Conservation (phyloP, 352 stramenopile species). For the Phytophthora cactorum region DNA sequence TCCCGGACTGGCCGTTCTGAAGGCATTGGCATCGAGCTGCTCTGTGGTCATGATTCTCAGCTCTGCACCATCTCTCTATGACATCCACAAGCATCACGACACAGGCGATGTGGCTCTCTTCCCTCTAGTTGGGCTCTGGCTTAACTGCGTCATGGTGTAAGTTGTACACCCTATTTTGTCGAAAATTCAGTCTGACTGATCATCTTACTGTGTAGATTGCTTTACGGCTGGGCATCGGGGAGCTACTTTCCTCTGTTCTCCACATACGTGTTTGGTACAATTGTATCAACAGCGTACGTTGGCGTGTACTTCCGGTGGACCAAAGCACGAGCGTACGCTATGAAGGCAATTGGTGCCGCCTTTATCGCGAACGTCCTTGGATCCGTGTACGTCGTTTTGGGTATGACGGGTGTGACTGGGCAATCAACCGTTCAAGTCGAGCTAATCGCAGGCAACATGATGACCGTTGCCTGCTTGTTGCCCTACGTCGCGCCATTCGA, state of each 20-base stretch:
- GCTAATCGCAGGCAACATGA: constrained; percentile 39
- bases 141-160: constrained; percentile 44
- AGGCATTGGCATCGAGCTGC: constrained; percentile 39
- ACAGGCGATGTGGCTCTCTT: constrained; percentile 36
- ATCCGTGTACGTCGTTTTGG: constrained; percentile 28
- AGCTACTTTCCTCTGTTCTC: constrained; percentile 43
- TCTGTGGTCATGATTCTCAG: constrained; percentile 47
- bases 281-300: constrained; percentile 33
- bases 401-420: constrained; percentile 23
- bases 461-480: constrained; percentile 34
- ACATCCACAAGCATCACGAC: constrained; percentile 36
- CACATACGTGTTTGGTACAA: constrained; percentile 35
- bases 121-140: constrained; percentile 41
- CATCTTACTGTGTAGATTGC: constrained; percentile 19
- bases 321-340: constrained; percentile 16
- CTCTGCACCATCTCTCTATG: constrained; percentile 35
- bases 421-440: constrained; percentile 22
- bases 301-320: constrained; percentile 30
- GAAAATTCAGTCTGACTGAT: too few species aligned
- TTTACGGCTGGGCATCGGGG: constrained; percentile 35
- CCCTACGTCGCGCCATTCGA: constrained; percentile 47
- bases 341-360: constrained; percentile 16
- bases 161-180: background rate
- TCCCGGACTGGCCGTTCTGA: constrained; percentile 26
- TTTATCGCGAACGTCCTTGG: constrained; percentile 22